Base-by-base conservation (phyloP, 1,139 yeast genomes). In the Saccharomycopsis phalli region DNA sequence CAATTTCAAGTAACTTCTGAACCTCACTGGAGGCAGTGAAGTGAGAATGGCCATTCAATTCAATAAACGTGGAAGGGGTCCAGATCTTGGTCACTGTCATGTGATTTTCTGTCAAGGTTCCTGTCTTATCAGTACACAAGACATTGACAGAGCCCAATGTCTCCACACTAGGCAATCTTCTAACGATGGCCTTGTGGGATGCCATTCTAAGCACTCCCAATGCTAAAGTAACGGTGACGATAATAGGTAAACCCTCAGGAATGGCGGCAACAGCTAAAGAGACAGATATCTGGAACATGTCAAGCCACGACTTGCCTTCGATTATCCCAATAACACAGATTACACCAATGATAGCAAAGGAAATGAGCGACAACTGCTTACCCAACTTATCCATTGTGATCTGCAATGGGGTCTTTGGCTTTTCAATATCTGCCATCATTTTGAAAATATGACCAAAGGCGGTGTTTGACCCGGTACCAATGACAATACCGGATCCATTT, bases 211-310 rank as follows among this genome's bases (percentile, higher is more conserved):
- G 69, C 31, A 91, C 97, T 35, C 97, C 97, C 32, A 91, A 68
- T 0, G 98, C 97, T 50, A 91, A 67, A 0, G 97, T 91, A 4
- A 91, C 97, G 3, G 97, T 88, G 34, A 91, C 97, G 57, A 91
- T 88, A 53, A 91, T 88, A 0, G 97, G 97, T 50, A 91, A 70
- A 43, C 97, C 97, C 61, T 91, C 98, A 3, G 98, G 98, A 51
- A 91, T 88, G 2, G 97, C 97, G 37, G 98, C 98, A 11, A 91
- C 97, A 1, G 97, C 97, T 49, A 91, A 68, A 2, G 95, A 86
- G 8, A 91, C 97, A 2, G 95, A 84, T 47, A 91, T 87, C 57
- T 91, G 95, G 62, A 91, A 88, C 95, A 91, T 91, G 49, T 88
- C 97, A 46, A 91, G 68, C 95, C 95, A 86, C 7, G 83, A 71